A percentile compares a stretch with the other conserved stretches of the same genome.
Evolutionary conservation across 2,329 filamentous ascomycete species (phyloP).

Genomic region (Verticillium zaregamsianum): DNA sequence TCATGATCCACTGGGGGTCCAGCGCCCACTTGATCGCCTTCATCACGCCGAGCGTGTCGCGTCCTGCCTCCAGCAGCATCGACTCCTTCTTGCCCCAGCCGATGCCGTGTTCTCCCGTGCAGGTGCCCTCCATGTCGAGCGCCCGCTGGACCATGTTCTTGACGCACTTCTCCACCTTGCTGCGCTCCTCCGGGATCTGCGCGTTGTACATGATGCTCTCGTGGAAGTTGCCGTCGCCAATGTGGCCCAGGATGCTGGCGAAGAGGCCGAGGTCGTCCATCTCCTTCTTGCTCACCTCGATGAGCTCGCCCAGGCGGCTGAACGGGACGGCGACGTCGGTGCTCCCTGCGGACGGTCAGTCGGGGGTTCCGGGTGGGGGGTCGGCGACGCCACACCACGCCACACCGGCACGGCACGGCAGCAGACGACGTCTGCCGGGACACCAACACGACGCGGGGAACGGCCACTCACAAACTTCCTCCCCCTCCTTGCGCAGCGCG

Average conservation of each 20-base stretch:
- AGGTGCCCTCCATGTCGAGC: conserved; percentile 90
- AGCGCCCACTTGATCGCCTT: conserved; percentile 75
- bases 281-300: conserved; percentile 82
- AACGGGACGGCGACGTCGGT: conserved; percentile 84
- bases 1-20: conserved; percentile 85
- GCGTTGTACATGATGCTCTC: conserved; percentile 86
- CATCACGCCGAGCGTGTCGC: conserved; percentile 81
- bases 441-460: too few species aligned
- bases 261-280: conserved; percentile 83
- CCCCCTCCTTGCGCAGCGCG: conserved; percentile 58
- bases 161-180: conserved; percentile 75
- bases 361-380: too few species aligned
- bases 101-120: conserved; percentile 83
- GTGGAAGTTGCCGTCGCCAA: conserved; percentile 94
- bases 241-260: conserved; percentile 82
- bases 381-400: too few species aligned
- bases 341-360: conserved; percentile 46
- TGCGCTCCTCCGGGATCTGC: conserved; percentile 63
- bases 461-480: conserved; percentile 65
- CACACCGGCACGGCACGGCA: too few species aligned
- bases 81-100: conserved; percentile 84
- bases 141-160: conserved; percentile 89
- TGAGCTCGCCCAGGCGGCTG: conserved; percentile 67
- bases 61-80: conserved; percentile 72
- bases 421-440: too few species aligned